These are phyloP conservation scores for Letharia lupina DNA, from an alignment of 495 filamentous ascomycete genomes.

Conservation along the genomic window DNA sequence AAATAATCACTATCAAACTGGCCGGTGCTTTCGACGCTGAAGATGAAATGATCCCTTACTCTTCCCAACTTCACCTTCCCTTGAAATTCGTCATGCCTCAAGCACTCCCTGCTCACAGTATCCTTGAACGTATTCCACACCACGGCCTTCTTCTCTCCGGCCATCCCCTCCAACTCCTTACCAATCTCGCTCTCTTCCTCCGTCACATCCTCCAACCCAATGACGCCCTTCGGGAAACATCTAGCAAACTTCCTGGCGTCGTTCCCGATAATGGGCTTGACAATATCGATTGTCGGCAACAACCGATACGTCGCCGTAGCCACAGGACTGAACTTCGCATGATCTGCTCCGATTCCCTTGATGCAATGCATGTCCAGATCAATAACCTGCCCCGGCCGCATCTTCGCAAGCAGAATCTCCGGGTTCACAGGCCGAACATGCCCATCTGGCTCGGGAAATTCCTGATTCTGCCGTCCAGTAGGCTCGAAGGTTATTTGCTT, in stretches of 20 bases:
- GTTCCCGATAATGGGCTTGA: constrained; percentile 68
- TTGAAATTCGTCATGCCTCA: constrained; percentile 88
- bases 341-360: constrained; percentile 90
- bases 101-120: constrained; percentile 85
- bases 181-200: constrained; percentile 54
- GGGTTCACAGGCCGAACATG: constrained; percentile 71
- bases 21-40: constrained; percentile 85
- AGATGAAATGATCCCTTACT: constrained; percentile 92
- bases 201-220: constrained; percentile 66
- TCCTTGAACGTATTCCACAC: constrained; percentile 76
- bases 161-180: constrained; percentile 62
- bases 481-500: constrained; percentile 66
- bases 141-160: constrained; percentile 72
- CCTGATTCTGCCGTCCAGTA: constrained; percentile 60
- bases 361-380: constrained; percentile 76
- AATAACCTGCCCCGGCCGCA: constrained; percentile 84
- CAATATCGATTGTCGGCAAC: constrained; percentile 76
- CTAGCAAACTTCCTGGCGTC: constrained; percentile 83
- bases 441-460: constrained; percentile 54
- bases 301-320: constrained; percentile 89
- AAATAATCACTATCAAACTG: constrained; percentile 86
- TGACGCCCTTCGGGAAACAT: constrained; percentile 88
- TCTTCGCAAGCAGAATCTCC: constrained; percentile 88
- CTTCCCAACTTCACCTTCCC: constrained; percentile 90
- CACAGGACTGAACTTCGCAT: constrained; percentile 96